phyloP scores from a whole-genome alignment of 805 yeast species.

The Schwanniomyces vanrijiae region DNA sequence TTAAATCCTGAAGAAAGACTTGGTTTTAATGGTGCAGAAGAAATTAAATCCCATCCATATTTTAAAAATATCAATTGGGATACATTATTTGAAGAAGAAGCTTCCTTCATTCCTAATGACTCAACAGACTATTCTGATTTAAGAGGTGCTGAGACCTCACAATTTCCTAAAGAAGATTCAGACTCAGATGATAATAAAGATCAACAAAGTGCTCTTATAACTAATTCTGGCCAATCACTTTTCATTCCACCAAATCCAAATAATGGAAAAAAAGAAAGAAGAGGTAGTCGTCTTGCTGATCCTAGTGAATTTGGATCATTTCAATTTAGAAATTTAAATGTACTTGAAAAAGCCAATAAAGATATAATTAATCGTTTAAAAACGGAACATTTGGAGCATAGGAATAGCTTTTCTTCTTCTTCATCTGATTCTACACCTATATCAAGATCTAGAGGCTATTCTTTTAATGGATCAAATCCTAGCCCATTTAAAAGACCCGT shows the following conservation, averaged over 20 bases:
- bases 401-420: slow-evolving; percentile 48
- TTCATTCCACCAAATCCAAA: slow-evolving; percentile 12
- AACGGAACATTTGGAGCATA: slow-evolving; percentile 73
- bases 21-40: slow-evolving; percentile 77
- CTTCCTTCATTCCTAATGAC: slow-evolving; percentile 83
- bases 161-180: slow-evolving; percentile 53
- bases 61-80: slow-evolving; percentile 77
- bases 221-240: slow-evolving; percentile 9
- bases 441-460: slow-evolving; percentile 37
- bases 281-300: slow-evolving; percentile 72
- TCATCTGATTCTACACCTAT: slow-evolving; percentile 45
- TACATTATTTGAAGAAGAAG: slow-evolving; percentile 63
- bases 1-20: slow-evolving; percentile 67
- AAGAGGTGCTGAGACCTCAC: slow-evolving; percentile 79
- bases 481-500: slow-evolving; percentile 47
- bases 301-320: slow-evolving; percentile 88
- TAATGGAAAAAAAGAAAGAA: slow-evolving; percentile 54
- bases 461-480: slow-evolving; percentile 27
- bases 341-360: slow-evolving; percentile 89
- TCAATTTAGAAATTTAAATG: slow-evolving; percentile 83
- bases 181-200: slow-evolving; percentile 29
- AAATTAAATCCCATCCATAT: slow-evolving; percentile 77
- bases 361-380: slow-evolving; percentile 87
- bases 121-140: slow-evolving; percentile 88
- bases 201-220: slow-evolving; percentile 14